phyloP scores from a whole-genome alignment of 768 basidiomycete genomes.

The Lanmaoa rubissima region DNA sequence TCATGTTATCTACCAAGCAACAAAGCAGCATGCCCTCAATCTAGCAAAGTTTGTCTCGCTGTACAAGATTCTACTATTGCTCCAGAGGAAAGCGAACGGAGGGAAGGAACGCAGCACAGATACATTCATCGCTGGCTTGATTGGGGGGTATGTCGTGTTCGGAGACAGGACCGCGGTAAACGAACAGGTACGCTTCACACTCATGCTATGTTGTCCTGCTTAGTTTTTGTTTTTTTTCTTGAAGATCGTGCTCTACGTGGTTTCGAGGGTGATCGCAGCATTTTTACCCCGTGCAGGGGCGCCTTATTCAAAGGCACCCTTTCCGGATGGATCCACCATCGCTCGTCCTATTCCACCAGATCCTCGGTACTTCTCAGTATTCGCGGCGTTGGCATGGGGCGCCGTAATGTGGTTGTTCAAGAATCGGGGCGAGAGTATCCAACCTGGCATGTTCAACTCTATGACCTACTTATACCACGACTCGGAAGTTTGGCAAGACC shows the following conservation, averaged over 20 bases:
- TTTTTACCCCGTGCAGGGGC: conserved; percentile 78
- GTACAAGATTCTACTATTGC: conserved; percentile 82
- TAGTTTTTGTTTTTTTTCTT: neutral
- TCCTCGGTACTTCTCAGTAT: conserved; percentile 77
- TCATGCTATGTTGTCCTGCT: conserved; percentile 8
- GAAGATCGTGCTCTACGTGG: conserved; percentile 95
- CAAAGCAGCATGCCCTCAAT: conserved; percentile 87
- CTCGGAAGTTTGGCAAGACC: conserved; percentile 79
- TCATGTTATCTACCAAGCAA: conserved; percentile 72
- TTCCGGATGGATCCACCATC: conserved; percentile 39
- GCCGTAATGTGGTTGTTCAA: conserved; percentile 96
- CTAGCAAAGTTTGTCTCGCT: conserved; percentile 92
- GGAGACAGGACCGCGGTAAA: conserved; percentile 86
- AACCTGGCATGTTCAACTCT: conserved; percentile 94
- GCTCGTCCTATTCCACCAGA: conserved; percentile 81
- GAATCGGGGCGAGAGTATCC: conserved; percentile 83
- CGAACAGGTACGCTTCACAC: conserved; percentile 67
- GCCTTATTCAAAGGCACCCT: conserved; percentile 48
- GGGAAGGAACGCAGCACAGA: conserved; percentile 82
- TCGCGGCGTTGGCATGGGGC: conserved; percentile 91
- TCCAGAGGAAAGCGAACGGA: conserved; percentile 78
- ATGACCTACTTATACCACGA: conserved; percentile 96
- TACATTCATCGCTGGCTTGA: conserved; percentile 87
- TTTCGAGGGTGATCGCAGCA: conserved; percentile 87
- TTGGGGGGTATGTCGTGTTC: conserved; percentile 90